Conservation (phyloP, 2,329 filamentous ascomycete genomes). For the Elsinoe batatas region DNA sequence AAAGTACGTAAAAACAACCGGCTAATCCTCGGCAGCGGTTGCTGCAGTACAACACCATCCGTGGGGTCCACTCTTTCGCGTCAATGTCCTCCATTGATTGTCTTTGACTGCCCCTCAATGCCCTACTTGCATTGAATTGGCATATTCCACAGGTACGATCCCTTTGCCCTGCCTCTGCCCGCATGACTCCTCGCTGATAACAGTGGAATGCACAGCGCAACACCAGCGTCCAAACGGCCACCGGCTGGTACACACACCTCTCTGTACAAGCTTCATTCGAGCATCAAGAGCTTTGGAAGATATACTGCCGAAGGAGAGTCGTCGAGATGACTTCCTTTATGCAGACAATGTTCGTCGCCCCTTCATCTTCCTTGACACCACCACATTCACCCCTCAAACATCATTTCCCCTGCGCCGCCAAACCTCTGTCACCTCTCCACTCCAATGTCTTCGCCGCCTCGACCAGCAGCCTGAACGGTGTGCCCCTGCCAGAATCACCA, state of each 20-base stretch:
- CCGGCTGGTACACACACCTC: not conserved
- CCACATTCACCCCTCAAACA: constrained; percentile 11
- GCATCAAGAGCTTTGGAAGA: constrained; percentile 10
- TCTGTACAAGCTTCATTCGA: constrained; percentile 1
- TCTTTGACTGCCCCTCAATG: not conserved
- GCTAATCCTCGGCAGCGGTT: too few relatives aligned
- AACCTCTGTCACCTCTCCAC: constrained; percentile 35
- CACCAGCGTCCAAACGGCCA: constrained; percentile 10
- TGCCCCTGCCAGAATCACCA: constrained; percentile 23
- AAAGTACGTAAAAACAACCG: too few relatives aligned
- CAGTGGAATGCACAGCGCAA: constrained; percentile 14
- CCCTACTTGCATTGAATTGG: not conserved
- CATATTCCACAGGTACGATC: not conserved
- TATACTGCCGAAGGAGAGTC: constrained; percentile 10
- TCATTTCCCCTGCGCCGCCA: constrained; percentile 24
- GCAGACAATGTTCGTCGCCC: constrained; percentile 63
- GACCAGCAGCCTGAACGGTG: constrained; percentile 30
- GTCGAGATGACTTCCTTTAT: constrained; percentile 64
- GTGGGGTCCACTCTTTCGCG: not conserved
- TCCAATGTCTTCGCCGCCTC: constrained; percentile 30
- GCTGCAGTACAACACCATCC: too few relatives aligned
- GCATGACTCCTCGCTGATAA: constrained; percentile 13
- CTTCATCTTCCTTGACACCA: constrained; percentile 27
- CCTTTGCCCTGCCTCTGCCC: constrained; percentile 1
- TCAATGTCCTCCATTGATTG: not conserved